Base-by-base conservation (phyloP, 306 rosid species). In the Abrus pulchellus region DNA sequence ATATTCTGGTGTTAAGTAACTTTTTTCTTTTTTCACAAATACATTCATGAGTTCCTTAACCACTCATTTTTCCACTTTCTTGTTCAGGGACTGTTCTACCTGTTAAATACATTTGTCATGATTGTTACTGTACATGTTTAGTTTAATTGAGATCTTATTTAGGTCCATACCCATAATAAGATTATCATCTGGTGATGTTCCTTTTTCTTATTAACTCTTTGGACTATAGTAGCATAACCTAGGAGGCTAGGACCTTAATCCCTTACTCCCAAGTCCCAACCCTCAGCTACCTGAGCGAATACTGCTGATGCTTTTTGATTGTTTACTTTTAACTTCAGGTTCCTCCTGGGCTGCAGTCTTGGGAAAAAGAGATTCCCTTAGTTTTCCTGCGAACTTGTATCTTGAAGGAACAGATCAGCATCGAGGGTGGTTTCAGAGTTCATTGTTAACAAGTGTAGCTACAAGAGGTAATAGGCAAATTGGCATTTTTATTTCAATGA, bases 381-480 rank as follows among this genome's bases (percentile, higher is more conserved):
- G 83, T 77, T 88, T 86, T 83, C 99, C 99, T 44, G 99, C 99
- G 8, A 97, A 93, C 83, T 79, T 96, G 90, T 96, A 92, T 86
- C 97, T 96, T 80, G 99, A 96, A 85, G 99, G 99, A 85, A 93
- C 97, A 38, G 98, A 96, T 86, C 99, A 96, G 82, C 99, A 96
- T 85, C 95, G 98, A 72, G 99, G 99, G 60, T 96, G 99, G 99
- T 96, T 96, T 79, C 99, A 96, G 85, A 96, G 99, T 90, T 96
- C 99, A 28, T 85, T 96, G 84, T 80, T 96, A 75, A 96, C 99
- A 36, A 90, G 99, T 81, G 66, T 92, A 63, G 99, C 99, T 63
- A 93, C 98, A 6, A 92, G 82, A 89, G 99, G 99, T 96, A 82
- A 78, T 52, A n/a, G 4, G 32, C 32, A 4, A 32, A 60, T 69